phyloP scores from a whole-genome alignment of 805 yeast species.

The Candida bentonensis region DNA sequence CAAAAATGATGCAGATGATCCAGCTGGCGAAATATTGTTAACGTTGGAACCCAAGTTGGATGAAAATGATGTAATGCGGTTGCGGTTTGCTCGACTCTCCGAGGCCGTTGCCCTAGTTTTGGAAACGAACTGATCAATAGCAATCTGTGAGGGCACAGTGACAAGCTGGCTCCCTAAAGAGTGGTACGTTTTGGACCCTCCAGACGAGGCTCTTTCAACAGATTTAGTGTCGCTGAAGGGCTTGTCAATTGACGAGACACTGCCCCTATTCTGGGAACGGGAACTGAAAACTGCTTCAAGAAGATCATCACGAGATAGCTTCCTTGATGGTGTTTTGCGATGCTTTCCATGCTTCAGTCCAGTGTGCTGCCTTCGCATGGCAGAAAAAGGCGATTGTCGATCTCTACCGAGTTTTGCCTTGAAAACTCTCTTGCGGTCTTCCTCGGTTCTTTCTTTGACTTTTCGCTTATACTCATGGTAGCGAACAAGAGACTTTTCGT shows the following conservation, averaged over 20 bases:
- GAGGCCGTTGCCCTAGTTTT: not conserved
- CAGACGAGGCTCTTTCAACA: not conserved
- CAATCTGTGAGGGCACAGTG: not conserved
- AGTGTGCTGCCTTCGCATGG: not conserved
- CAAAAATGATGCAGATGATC: not conserved
- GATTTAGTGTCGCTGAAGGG: not conserved
- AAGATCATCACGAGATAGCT: not conserved
- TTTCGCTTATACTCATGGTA: not conserved
- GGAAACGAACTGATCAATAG: not conserved
- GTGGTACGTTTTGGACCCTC: not conserved
- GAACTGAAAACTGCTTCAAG: not conserved
- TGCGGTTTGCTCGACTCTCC: not conserved
- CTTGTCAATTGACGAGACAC: not conserved
- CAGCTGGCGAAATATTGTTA: constrained; percentile 1
- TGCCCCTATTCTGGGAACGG: not conserved
- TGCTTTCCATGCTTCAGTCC: not conserved
- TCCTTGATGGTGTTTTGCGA: not conserved
- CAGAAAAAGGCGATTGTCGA: not conserved
- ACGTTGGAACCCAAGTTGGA: not conserved
- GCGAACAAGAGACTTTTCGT: constrained; percentile 13
- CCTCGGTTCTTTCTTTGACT: not conserved
- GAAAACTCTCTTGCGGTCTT: not conserved
- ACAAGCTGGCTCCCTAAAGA: not conserved
- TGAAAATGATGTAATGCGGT: not conserved
- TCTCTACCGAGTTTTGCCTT: constrained; percentile 1